Percentiles rank a stretch among this genome's conserved stretches.
phyloP scores from a whole-genome alignment of 1,284 basidiomycete species.

The Rhizoctonia solani region DNA sequence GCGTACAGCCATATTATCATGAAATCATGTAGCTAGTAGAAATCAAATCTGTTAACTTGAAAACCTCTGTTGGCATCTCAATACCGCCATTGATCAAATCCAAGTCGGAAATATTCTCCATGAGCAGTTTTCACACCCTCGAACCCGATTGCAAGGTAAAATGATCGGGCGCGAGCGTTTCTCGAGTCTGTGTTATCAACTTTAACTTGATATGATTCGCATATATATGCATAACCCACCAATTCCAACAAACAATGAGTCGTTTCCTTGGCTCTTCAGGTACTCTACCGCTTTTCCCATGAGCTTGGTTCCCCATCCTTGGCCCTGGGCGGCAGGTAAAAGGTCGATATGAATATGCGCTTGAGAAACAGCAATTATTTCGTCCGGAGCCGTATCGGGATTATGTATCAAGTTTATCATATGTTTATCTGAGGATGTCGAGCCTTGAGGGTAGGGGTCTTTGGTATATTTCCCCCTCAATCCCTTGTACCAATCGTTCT shows the following conservation, averaged over 20 bases:
- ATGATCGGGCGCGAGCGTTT: slow-evolving; percentile 5
- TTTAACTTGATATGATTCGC: background rate
- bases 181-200: slow-evolving; percentile 2
- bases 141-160: slow-evolving; percentile 31
- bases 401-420: slow-evolving; percentile 50
- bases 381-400: slow-evolving; percentile 44
- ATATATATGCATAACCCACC: background rate
- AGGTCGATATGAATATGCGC: slow-evolving; percentile 73
- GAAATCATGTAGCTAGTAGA: no score
- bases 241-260: slow-evolving; percentile 23
- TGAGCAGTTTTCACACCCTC: background rate
- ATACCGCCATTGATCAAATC: slow-evolving; percentile 4
- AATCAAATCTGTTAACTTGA: no score
- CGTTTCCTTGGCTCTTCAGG: slow-evolving; percentile 43
- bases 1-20: no score
- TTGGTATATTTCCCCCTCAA: slow-evolving; percentile 56
- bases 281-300: slow-evolving; percentile 57
- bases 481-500: slow-evolving; percentile 61
- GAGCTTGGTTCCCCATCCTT: slow-evolving; percentile 66
- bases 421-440: slow-evolving; percentile 44
- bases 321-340: slow-evolving; percentile 58
- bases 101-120: slow-evolving; percentile 23
- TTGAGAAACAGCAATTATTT: slow-evolving; percentile 52
- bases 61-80: no score
- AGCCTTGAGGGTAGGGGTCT: slow-evolving; percentile 25